Evolutionary conservation across 108 stramenopile species (phyloP).

Genomic region (Cyclostephanos invisitatus): DNA sequence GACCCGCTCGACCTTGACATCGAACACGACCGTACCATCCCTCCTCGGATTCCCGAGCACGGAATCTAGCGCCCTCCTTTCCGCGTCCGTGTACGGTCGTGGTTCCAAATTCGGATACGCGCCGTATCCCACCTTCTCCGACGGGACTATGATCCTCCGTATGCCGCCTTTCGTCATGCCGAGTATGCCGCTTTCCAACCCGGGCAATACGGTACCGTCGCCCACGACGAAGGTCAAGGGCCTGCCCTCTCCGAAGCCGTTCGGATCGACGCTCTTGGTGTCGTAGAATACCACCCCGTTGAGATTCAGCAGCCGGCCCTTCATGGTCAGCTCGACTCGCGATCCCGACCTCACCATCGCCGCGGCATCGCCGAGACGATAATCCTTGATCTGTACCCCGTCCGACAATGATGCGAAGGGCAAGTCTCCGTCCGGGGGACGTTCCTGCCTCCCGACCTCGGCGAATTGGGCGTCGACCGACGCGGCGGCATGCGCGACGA

Average conservation of each 20-base stretch:
- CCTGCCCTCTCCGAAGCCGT: slow-evolving; percentile 68
- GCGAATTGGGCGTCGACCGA: slow-evolving; percentile 4
- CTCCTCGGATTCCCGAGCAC: slow-evolving; percentile 69
- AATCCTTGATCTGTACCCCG: slow-evolving; percentile 74
- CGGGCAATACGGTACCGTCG: slow-evolving; percentile 59
- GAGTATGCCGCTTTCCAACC: slow-evolving; percentile 59
- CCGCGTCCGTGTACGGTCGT: slow-evolving; percentile 56
- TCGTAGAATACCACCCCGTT: slow-evolving; percentile 78
- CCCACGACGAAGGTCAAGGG: slow-evolving; percentile 58
- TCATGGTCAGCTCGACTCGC: slow-evolving; percentile 54
- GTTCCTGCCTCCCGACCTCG: slow-evolving; percentile 2
- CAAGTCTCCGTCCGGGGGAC: slow-evolving; percentile 45
- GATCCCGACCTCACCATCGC: slow-evolving; percentile 20
- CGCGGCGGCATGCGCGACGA: background rate
- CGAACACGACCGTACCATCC: slow-evolving; percentile 69
- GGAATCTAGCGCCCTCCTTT: slow-evolving; percentile 66
- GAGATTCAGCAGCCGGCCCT: slow-evolving; percentile 65
- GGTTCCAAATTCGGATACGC: slow-evolving; percentile 59
- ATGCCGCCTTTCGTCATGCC: slow-evolving; percentile 62
- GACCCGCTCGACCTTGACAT: slow-evolving; percentile 66
- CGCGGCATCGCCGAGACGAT: slow-evolving; percentile 46
- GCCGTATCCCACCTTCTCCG: slow-evolving; percentile 51
- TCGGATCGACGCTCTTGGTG: slow-evolving; percentile 70
- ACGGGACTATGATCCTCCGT: slow-evolving; percentile 64
- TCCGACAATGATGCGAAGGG: slow-evolving; percentile 52